Evolutionary conservation across 768 basidiomycete species (phyloP), one percentile per base, ranked within the genome.

Genomic region (Omphalotus guepiniiformis): DNA sequence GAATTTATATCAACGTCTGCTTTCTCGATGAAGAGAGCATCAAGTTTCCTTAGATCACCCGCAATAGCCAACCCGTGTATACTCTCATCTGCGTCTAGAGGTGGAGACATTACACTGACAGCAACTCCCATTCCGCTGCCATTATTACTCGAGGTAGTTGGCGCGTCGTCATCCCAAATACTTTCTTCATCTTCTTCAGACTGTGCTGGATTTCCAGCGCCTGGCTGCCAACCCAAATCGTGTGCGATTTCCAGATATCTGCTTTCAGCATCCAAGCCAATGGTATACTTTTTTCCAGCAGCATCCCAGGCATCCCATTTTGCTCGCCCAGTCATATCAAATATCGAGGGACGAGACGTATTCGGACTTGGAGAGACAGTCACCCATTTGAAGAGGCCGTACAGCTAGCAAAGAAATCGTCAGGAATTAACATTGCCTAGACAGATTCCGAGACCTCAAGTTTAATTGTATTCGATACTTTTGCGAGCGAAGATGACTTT

Each of bases 301-400:
- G 66, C 57, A 39, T 58, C 72, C 90, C 90, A 93, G 2, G 88
- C 86, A 60, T 92, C 88, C 89, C 89, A 93, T 61, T 93, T 93
- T 2, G 88, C 88, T 16, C 87, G 72, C 13, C 84, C 88, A 2
- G 83, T 74, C 64, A 87, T 73, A 55, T 92, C 88, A 60, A 92
- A 87, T 34, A 93, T 68, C 18, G 80, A 83, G 3, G 90, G 90
- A 2, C 85, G 78, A 12, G 79, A 59, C 25, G 69, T 71, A 30
- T 65, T 70, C 11, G 89, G 90, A 3, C 39, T 50, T 4, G 64
- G 62, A 1, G 83, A 74, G 18, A 80, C 74, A 8, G 83, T 89
- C 16, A 89, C 63, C 61, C 70, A 78, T 62, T 93, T 93, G 79
- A 80, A 93, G 47, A 92, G 68, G 46, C 84, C 88, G 64, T 93